Base-by-base conservation (phyloP, 192 early-diverging fungal genomes). In the Haplosporangium gracile region DNA sequence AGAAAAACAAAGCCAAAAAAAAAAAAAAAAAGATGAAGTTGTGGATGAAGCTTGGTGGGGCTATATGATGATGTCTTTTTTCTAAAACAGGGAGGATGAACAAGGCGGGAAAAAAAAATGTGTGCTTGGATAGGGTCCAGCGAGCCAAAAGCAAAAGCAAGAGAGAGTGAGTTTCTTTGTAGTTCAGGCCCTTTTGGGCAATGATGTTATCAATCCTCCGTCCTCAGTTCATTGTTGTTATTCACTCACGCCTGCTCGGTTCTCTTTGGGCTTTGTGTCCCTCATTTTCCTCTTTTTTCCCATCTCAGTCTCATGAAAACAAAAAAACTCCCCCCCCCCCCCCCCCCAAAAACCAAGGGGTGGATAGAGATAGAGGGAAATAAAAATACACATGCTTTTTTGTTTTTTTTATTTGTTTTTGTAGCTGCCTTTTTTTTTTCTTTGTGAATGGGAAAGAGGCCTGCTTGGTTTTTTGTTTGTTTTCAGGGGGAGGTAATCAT, bases 301-400 rank as follows among this genome's bases (percentile, higher is more conserved):
- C 60, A 15, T 32, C 26, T 32, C 60, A 34, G 13, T 32, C 60
- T 32, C 60, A 29, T 65, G 60, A 15, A 26, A 65, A 65, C 60
- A 53, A 75, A 40, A 36, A 22, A 55, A n/a, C n/a, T n/a, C n/a
- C n/a, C n/a, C n/a, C n/a, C n/a, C n/a, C n/a, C n/a, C n/a, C n/a
- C n/a, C n/a, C n/a, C n/a, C n/a, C n/a, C n/a, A 42, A 38, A 42
- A 26, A 39, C 39, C 20, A 43, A 72, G 42, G 29, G 71, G 5
- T 9, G 29, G 55, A 10, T 0, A 55, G n/a, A 60, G 8, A 60
- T 60, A 60, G 1, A 10, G 55, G 2, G n/a, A 9, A 26, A 51
- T 60, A 60, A 26, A 60, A 60, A 60, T 60, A 60, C 55, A 60
- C 2, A 60, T 60, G 55, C 55, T 60, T 60, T 60, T 60, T 60